Percentiles rank a stretch among this genome's conserved stretches.
These are phyloP conservation scores for Wilhelminamyces savonicus DNA, from an alignment of 805 yeast species.

Conservation along the genomic window DNA sequence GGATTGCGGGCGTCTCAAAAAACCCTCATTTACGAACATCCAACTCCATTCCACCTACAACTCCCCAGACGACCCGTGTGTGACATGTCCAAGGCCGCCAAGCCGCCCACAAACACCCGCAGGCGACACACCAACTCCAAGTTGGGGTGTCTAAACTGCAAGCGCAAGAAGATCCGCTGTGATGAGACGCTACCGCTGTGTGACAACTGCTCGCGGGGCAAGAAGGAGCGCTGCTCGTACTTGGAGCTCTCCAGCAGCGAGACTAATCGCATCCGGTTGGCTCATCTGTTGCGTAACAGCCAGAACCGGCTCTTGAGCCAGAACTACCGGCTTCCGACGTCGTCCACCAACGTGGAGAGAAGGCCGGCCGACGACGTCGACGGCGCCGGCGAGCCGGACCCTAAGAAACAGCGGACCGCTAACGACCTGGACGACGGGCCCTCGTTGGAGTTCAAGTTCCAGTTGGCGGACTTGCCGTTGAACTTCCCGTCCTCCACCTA, in stretches of 20 bases:
- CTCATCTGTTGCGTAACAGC: constrained; percentile 20
- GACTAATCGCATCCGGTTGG: constrained; percentile 15
- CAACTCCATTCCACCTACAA: not conserved
- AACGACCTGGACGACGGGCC: constrained; percentile 1
- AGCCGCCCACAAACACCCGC: constrained; percentile 6
- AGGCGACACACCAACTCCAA: constrained; percentile 24
- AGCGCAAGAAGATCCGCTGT: constrained; percentile 24
- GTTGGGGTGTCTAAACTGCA: constrained; percentile 25
- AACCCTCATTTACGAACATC: no score
- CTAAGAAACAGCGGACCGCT: not conserved
- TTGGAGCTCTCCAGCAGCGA: constrained; percentile 11
- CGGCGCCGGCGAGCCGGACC: not conserved
- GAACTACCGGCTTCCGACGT: constrained; percentile 21
- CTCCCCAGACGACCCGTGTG: not conserved
- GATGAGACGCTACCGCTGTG: constrained; percentile 24
- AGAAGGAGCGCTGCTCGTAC: constrained; percentile 21
- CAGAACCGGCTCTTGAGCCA: constrained; percentile 20
- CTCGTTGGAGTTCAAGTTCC: constrained; percentile 17
- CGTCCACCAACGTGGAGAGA: constrained; percentile 5
- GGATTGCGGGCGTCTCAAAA: no score
- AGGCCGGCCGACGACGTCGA: not conserved
- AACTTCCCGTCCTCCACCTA: constrained; percentile 14
- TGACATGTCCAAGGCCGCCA: not conserved
- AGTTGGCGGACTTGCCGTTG: constrained; percentile 14
- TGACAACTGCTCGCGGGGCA: constrained; percentile 19